Percentiles rank a stretch among this genome's conserved stretches.
phyloP scores from a whole-genome alignment of 2,329 filamentous ascomycete species.

The Fusarium concolor region DNA sequence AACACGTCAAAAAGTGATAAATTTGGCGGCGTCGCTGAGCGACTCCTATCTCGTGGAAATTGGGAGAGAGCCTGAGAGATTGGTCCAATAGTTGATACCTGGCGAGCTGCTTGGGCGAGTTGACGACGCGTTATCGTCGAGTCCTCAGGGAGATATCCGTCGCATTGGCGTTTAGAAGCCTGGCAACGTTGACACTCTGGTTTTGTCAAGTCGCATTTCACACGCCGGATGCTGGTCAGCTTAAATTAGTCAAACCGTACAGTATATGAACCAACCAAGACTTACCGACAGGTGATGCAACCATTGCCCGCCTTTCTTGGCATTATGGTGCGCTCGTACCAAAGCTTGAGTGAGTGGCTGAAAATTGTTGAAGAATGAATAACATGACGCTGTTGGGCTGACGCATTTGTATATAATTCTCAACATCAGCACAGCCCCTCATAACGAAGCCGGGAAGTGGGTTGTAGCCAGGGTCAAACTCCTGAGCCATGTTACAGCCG shows the following conservation, averaged over 20 bases:
- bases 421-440: constrained; percentile 24
- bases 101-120: constrained; percentile 45
- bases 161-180: constrained; percentile 47
- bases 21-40: constrained; percentile 21
- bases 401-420: background rate
- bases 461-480: background rate
- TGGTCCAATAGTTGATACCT: constrained; percentile 47
- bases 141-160: constrained; percentile 48
- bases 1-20: constrained; percentile 52
- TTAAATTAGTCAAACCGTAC: background rate
- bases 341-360: background rate
- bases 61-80: constrained; percentile 42
- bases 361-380: background rate
- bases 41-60: constrained; percentile 27
- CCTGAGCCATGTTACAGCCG: background rate
- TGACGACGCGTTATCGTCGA: constrained; percentile 48
- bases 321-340: constrained; percentile 2
- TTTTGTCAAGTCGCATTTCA: constrained; percentile 52
- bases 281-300: constrained; percentile 46
- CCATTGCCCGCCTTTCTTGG: constrained; percentile 43
- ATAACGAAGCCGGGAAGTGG: background rate
- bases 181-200: constrained; percentile 47
- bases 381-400: background rate
- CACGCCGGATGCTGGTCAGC: constrained; percentile 49
- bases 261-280: background rate